Evolutionary conservation across 768 basidiomycete species (phyloP), one percentile per base, ranked within the genome.

Genomic region (Nidula microcarpa): DNA sequence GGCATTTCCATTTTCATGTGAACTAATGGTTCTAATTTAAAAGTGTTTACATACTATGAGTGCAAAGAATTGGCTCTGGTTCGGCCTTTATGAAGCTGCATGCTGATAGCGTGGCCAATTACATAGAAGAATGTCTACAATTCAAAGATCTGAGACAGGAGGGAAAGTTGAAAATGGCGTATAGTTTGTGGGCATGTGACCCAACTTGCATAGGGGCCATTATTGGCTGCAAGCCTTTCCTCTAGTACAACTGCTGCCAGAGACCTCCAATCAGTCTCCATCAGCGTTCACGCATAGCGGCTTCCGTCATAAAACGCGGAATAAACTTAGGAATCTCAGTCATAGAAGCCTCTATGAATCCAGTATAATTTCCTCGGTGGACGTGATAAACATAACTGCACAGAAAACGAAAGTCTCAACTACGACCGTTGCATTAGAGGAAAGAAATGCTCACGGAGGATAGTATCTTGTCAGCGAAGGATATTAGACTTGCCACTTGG

Each of bases 341-440:
- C 3, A 49, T 55, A 1, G 60, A 51, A 4, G 72, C 70, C 4
- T 64, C 51, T n/a, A 65, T 51, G 46, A 73, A 68, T 2, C 64
- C 69, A 0, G 63, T 57, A 36, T 57, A 63, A 51, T 72, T 60
- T 17, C 60, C 56, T 3, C 57, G 51, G 49, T 63, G 61, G 2
- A 72, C 69, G 50, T 71, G 57, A 45, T 73, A 73, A 5, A 73
- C 70, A 47, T 67, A 66, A 14, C 65, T 67, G 43, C 11, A 23
- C 13, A n/a, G 18, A 23, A 23, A 23, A 4, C 4, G 23, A 23
- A 23, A 23, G 23, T 23, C 23, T 23, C 23, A 23, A 4, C 23
- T 23, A 23, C 23, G 1, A 23, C 23, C 23, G 23, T 23, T 23
- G 4, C 23, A 23, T 23, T 47, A 11, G 8, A 35, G 14, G 6